Base-by-base conservation (phyloP, 306 rosid species). In the Medicago ruthenica region DNA sequence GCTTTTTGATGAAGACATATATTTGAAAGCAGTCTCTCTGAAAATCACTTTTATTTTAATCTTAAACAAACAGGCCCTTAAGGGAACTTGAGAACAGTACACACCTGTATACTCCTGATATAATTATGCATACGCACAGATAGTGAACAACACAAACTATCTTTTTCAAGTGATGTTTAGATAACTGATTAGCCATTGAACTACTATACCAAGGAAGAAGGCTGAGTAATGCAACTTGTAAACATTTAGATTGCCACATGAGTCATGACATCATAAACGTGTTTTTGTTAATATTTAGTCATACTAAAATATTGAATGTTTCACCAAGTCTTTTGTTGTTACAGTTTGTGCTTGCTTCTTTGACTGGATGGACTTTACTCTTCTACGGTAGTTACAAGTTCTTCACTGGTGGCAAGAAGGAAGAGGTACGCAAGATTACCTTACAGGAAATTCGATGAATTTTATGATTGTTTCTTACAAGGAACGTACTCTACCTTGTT, bases 341-440 rank as follows among this genome's bases (percentile, higher is more conserved):
- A 76, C 89, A 89, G 94, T 86, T 89, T 81, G 88, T 87, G 74
- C 76, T 83, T 24, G 78, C 80, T 77, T 87, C 94, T 64, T 74
- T 89, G 76, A 57, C 88, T 44, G 91, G 92, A 70, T 87, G 82
- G 77, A 88, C 87, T 22, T 0, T 79, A 47, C 67, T 79, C 74
- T 6, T 83, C 64, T 91, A 81, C 17, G 82, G 88, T 14, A 73
- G 88, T 34, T 89, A 85, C 84, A 83, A 84, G 79, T 62, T 53
- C 64, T 89, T 77, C 61, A 80, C 83, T 14, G 22, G 54, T 79
- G 87, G 82, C 84, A 87, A 85, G 73, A 85, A 87, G 70, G 87
- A 83, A 75, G 90, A 87, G 94, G 94, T 87, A 83, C 54, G 3
- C 42, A 5, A 34, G 37, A 34, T 34, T 34, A 34, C 37, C 37